Evolutionary conservation across 768 basidiomycete genomes (phyloP), one percentile per base, ranked within the genome.

Genomic region (Naematelia aurantialba): DNA sequence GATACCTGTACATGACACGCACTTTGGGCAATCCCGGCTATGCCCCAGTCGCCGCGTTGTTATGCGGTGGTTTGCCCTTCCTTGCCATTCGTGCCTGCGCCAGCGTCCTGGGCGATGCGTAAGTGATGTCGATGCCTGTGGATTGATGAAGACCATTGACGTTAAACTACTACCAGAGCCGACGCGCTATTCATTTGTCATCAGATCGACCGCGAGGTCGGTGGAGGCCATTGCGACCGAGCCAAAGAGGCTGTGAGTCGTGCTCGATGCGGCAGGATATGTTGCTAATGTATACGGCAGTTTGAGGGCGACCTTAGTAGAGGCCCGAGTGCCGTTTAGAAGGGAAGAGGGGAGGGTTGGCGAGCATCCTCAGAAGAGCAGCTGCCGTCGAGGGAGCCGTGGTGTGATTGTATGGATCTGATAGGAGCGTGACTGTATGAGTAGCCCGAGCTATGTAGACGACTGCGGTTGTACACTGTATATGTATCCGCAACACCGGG

Each of bases 1-100:
- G 90, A 3, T 96, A 94, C 75, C 77, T 97, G 19, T 89, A 93
- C 65, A 88, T 91, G n/a, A 87, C 89, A 1, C 89, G 90, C 76
- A 86, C 87, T 0, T 78, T 91, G 21, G 73, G 76, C 17, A 84
- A 85, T 24, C 89, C 89, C 0, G 75, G 85, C 47, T 82, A 87
- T 66, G 89, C 90, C 0, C 80, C 91, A 5, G 81, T 85, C 12
- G 87, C 88, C 21, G 85, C 88, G 0, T 65, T 93, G 14, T 79
- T 93, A 2, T 87, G 87, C 22, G 91, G 87, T 2, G 85, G 83
- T 10, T 84, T 89, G 17, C 89, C 89, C 0, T 88, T 87, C 4
- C 79, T 92, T 21, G 89, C 91, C 29, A 87, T 89, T 0, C 70
- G 88, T 73, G 91, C 91, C 67, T 90, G 88, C 62, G 84, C 89